Conservation (phyloP, 2,329 filamentous ascomycete genomes). For the Leptographium galeiforme region DNA sequence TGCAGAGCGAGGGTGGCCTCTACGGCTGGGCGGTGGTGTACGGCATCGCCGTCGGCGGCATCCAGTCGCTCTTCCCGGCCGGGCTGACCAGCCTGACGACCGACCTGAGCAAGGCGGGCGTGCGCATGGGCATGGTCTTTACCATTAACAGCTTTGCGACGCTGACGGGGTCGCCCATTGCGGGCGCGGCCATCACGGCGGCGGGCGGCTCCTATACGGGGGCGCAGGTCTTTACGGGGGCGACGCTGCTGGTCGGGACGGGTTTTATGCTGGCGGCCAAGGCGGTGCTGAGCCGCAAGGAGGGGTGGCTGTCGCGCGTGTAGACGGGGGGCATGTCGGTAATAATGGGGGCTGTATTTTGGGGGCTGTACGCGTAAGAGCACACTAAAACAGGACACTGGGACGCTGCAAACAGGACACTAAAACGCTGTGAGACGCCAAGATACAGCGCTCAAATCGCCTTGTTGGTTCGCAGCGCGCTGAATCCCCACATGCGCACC, state of each 20-base stretch:
- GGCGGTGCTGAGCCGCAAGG: constrained; percentile 23
- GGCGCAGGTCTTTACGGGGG: constrained; percentile 35
- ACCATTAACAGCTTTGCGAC: constrained; percentile 39
- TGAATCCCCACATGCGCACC: constrained; percentile 9
- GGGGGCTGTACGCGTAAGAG: no score
- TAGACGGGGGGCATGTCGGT: no score
- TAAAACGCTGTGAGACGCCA: no score
- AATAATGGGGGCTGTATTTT: no score
- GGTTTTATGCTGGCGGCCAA: constrained; percentile 25
- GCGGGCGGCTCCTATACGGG: constrained; percentile 28
- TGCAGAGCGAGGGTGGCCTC: constrained; percentile 33
- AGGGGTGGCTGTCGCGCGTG: constrained; percentile 18
- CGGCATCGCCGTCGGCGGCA: constrained; percentile 48
- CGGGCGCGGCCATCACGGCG: constrained; percentile 32
- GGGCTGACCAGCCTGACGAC: constrained; percentile 40
- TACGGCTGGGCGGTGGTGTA: constrained; percentile 52
- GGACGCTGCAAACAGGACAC: no score
- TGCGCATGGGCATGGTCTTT: constrained; percentile 45
- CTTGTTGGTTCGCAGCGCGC: background rate
- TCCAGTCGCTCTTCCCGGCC: constrained; percentile 55
- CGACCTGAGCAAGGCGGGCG: constrained; percentile 37
- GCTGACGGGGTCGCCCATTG: constrained; percentile 38
- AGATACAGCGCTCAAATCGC: no score
- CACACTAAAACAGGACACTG: no score
- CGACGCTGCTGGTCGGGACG: constrained; percentile 26